phyloP scores from a whole-genome alignment of 2,329 filamentous ascomycete species.

The Seiridium cupressi region DNA sequence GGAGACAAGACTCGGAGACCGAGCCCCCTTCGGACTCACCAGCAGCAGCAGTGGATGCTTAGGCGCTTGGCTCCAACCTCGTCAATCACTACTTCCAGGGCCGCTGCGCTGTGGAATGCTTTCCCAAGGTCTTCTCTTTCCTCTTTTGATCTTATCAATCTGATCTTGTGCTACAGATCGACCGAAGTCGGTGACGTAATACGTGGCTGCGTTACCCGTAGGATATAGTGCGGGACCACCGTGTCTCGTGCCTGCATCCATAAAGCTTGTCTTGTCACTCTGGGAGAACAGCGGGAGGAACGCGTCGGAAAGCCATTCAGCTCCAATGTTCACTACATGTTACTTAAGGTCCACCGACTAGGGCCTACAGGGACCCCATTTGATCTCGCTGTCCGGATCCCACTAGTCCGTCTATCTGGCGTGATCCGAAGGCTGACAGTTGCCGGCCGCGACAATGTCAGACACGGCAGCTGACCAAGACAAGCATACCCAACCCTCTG shows the following conservation, averaged over 20 bases:
- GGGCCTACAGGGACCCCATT: background rate
- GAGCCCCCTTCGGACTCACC: background rate
- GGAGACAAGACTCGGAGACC: conserved; percentile 1
- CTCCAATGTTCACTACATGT: background rate
- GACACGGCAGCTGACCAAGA: background rate
- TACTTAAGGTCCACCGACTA: background rate
- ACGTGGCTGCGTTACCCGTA: background rate
- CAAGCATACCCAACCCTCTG: conserved; percentile 7
- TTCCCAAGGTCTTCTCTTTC: background rate
- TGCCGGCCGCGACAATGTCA: conserved; percentile 5
- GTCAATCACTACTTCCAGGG: background rate
- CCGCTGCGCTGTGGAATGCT: background rate
- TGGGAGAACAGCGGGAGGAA: background rate
- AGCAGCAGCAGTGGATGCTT: background rate
- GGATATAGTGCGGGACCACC: background rate
- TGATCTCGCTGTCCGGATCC: background rate
- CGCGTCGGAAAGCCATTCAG: background rate
- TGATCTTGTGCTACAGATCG: conserved; percentile 10
- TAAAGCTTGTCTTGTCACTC: background rate
- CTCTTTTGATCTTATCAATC: conserved; percentile 22
- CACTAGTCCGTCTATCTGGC: background rate
- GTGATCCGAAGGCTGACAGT: conserved; percentile 6
- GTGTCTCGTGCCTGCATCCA: background rate
- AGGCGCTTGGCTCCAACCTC: conserved; percentile 1
- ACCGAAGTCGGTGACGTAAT: conserved; percentile 8